Evolutionary conservation across 2,329 filamentous ascomycete species (phyloP).

Genomic region (Calonectria leucothoes): DNA sequence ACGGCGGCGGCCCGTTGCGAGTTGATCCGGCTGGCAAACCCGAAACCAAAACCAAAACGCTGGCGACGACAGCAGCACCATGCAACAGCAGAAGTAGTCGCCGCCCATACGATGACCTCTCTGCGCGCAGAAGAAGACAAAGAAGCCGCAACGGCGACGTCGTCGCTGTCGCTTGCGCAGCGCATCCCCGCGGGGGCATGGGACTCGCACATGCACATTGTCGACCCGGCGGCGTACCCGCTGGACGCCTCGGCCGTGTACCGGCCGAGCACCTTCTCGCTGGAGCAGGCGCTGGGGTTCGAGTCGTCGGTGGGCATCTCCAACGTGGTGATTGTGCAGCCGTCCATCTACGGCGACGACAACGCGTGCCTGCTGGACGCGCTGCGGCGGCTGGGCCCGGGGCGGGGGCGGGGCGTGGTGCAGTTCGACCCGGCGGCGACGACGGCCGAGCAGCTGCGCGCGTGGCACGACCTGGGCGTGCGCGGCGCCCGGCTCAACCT

Average conservation of each 20-base stretch:
- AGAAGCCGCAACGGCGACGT: background rate
- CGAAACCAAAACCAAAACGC: background rate
- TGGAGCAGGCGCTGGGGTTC: constrained; percentile 63
- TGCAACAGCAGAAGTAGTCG: constrained; percentile 21
- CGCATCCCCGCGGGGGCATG: constrained; percentile 60
- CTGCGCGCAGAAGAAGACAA: background rate
- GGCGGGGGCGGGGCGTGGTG: constrained; percentile 65
- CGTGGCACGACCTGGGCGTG: constrained; percentile 69
- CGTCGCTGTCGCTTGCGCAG: constrained; percentile 16
- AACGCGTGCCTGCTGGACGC: constrained; percentile 70
- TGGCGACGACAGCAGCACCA: background rate
- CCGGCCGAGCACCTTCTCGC: constrained; percentile 59
- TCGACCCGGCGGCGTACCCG: constrained; percentile 64
- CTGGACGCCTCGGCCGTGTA: constrained; percentile 62
- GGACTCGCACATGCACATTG: constrained; percentile 74
- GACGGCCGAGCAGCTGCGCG: constrained; percentile 50
- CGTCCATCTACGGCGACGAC: constrained; percentile 71
- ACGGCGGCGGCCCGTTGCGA: background rate
- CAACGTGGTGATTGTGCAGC: constrained; percentile 70
- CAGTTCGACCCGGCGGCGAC: constrained; percentile 62
- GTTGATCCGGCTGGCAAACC: background rate
- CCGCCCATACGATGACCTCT: background rate
- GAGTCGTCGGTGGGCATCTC: constrained; percentile 61
- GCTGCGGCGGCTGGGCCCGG: constrained; percentile 59
- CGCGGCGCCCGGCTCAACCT: constrained; percentile 71